Conservation (phyloP, 306 rosid species). For the Pueraria montana region DNA sequence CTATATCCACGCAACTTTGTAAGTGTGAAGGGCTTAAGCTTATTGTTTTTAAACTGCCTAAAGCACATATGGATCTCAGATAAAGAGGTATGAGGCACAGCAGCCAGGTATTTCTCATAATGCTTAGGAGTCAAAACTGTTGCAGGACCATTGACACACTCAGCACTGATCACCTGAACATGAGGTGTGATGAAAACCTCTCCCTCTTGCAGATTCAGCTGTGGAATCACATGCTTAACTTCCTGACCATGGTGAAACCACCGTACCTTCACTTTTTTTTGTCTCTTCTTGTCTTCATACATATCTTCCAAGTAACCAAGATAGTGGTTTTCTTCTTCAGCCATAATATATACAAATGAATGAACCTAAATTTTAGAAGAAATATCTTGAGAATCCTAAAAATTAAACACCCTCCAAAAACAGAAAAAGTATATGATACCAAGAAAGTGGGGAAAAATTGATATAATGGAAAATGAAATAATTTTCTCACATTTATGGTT, state of each 20-base stretch:
- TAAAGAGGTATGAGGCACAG: constrained; percentile 48
- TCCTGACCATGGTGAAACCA: constrained; percentile 85
- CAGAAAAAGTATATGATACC: constrained; percentile 14
- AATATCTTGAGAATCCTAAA: constrained; percentile 37
- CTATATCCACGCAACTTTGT: constrained; percentile 75
- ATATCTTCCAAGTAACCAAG: constrained; percentile 94
- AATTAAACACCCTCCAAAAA: not conserved
- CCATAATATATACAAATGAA: constrained; percentile 81
- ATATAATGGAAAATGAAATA: constrained; percentile 23
- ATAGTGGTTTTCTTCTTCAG: constrained; percentile 68
- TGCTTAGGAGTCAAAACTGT: constrained; percentile 81
- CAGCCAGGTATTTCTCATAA: constrained; percentile 66
- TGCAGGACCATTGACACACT: constrained; percentile 85
- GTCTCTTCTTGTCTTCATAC: constrained; percentile 85
- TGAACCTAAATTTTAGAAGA: constrained; percentile 70
- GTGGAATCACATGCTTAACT: constrained; percentile 64
- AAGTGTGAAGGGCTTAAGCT: constrained; percentile 74
- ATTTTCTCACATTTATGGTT: constrained; percentile 65
- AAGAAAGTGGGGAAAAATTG: constrained; percentile 17
- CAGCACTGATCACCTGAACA: constrained; percentile 86
- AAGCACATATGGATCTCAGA: constrained; percentile 71
- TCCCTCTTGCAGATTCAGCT: constrained; percentile 66
- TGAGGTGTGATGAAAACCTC: constrained; percentile 89
- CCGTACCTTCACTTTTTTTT: constrained; percentile 79
- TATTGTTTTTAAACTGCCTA: constrained; percentile 72